Evolutionary conservation across 495 filamentous ascomycete genomes (phyloP), one percentile per base, ranked within the genome.

Genomic region (Filosporella fistucella): DNA sequence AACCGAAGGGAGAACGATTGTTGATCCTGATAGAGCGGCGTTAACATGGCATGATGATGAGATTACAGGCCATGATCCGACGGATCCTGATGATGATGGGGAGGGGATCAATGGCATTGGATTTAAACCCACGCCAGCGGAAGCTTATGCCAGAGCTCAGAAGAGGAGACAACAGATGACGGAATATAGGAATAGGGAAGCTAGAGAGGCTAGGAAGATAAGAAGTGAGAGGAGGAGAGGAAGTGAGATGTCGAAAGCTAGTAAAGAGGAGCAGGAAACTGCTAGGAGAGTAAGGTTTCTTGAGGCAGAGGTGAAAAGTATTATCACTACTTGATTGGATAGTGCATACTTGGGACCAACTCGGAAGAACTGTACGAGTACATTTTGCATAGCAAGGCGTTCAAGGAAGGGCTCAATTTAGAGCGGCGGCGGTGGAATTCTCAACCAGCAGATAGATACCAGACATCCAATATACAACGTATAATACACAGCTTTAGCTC

Each of bases 31-130:
- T 42, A 62, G 71, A 32, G 63, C 70, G 26, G 70, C 81, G 18
- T 72, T 90, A 49, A 89, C 86, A 26, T 93, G 88, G 89, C 83
- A 81, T 57, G 85, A 89, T 51, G 72, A 82, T 45, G 89, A 95
- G 55, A 91, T 94, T 51, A 94, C 89, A 0, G 81, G 89, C 14
- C 85, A 93, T 59, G 74, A 85, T 53, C 82, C 83, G 2, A 74
- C 74, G 24, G 86, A 89, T 61, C 82, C 81, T 30, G 79, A 75
- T 45, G 86, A 89, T 53, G 85, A 89, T 63, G 85, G 85, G 21
- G 85, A 85, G 28, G 85, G 85, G 29, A 87, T 89, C 53, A 88
- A 94, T 63, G 91, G 91, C 12, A 85, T 97, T 58, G 91, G 91
- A 1, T 96, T 95, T 65, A 84, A 80, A 52, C 91, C 91, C 0